Conservation (phyloP, 1,284 basidiomycete species). For the Trichosporon ovoides region DNA sequence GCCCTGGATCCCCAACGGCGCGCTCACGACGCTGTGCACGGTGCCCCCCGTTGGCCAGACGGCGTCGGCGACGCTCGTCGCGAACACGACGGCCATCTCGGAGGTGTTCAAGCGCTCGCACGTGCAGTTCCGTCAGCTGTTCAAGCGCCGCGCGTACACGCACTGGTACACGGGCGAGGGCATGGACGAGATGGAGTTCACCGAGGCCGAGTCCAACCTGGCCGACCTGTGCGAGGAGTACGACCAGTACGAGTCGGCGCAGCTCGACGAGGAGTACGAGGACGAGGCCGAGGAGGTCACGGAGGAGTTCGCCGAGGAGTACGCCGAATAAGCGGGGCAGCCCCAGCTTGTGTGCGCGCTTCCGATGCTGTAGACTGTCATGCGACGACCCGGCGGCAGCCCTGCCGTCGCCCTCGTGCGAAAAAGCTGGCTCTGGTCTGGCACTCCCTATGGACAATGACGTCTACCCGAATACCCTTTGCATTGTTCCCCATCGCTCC, state of each 20-base stretch:
- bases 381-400: constrained; percentile 19
- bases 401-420: constrained; percentile 20
- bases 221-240: constrained; percentile 90
- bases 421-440: not conserved
- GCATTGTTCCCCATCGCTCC: not conserved
- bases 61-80: constrained; percentile 69
- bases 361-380: constrained; percentile 11
- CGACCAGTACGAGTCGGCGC: constrained; percentile 92
- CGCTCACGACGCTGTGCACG: constrained; percentile 59
- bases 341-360: constrained; percentile 8
- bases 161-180: constrained; percentile 89
- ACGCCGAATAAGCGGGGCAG: constrained; percentile 27
- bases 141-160: constrained; percentile 57
- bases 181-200: constrained; percentile 96
- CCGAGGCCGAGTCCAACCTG: constrained; percentile 94
- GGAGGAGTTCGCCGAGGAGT: constrained; percentile 43
- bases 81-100: constrained; percentile 74
- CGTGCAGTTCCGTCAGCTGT: constrained; percentile 61
- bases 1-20: constrained; percentile 44
- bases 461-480: not conserved
- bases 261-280: constrained; percentile 50
- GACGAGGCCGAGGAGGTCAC: constrained; percentile 32
- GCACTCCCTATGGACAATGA: not conserved
- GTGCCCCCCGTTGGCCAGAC: constrained; percentile 75
- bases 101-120: constrained; percentile 82